Evolutionary conservation across 1,284 basidiomycete genomes (phyloP).

Genomic region (Puccinia polysora): DNA sequence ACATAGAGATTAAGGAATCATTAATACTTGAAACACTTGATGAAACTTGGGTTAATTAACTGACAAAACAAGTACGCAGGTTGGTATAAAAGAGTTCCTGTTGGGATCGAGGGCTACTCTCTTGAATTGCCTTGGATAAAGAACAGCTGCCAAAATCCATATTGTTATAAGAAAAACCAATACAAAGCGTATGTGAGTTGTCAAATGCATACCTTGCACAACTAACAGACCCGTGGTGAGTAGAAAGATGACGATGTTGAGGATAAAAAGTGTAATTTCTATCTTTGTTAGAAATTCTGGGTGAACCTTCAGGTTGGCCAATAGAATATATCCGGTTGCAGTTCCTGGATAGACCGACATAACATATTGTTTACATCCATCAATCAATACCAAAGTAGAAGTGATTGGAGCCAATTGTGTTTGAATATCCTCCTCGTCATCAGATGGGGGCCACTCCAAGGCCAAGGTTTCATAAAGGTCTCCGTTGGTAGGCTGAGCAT

Average conservation of each 20-base stretch:
- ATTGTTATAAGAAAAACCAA: too few species aligned
- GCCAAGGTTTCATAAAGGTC: too few species aligned
- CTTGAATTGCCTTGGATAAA: slow-evolving; percentile 28
- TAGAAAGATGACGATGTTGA: slow-evolving; percentile 17
- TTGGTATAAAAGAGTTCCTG: slow-evolving; percentile 33
- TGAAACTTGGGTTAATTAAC: neutral
- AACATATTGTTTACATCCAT: too few species aligned
- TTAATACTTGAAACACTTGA: neutral
- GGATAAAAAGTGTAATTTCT: slow-evolving; percentile 22
- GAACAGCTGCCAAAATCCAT: slow-evolving; percentile 20
- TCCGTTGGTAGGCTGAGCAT: too few species aligned
- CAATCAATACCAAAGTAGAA: neutral
- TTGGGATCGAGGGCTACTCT: slow-evolving; percentile 28
- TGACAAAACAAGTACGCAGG: slow-evolving; percentile 26
- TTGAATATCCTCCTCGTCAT: too few species aligned
- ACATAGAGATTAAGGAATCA: neutral
- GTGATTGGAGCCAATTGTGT: neutral
- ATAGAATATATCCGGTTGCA: slow-evolving; percentile 17
- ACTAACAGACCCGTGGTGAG: slow-evolving; percentile 14
- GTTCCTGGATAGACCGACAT: too few species aligned
- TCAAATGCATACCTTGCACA: slow-evolving; percentile 11
- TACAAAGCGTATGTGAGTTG: neutral
- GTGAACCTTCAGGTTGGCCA: slow-evolving; percentile 18
- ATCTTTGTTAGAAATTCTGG: slow-evolving; percentile 13
- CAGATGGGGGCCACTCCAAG: too few species aligned